phyloP scores from a whole-genome alignment of 2,329 filamentous ascomycete species.

The Didymellaceae sp. region DNA sequence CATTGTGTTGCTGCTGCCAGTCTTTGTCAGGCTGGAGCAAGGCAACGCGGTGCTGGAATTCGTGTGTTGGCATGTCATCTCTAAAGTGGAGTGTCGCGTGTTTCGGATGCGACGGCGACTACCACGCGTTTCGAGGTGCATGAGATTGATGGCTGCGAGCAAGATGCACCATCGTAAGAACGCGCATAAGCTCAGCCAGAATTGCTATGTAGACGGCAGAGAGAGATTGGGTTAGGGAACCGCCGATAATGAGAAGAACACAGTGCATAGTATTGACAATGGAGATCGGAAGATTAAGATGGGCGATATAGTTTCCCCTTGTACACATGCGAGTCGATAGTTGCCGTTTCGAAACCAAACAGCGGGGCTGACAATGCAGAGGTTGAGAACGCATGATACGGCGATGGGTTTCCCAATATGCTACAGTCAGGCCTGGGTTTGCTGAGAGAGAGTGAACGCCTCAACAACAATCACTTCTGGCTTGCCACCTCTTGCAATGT shows the following conservation, averaged over 20 bases:
- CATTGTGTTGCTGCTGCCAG: neutral
- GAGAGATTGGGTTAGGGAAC: neutral
- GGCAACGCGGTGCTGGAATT: neutral
- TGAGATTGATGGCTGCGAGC: neutral
- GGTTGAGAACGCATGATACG: neutral
- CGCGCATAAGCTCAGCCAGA: no score
- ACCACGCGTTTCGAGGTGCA: neutral
- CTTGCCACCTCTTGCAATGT: neutral
- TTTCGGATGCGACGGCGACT: neutral
- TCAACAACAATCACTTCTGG: neutral
- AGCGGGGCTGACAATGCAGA: slow-evolving; percentile 5
- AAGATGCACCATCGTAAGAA: no score
- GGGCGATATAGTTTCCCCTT: slow-evolving; percentile 14
- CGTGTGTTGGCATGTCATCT: slow-evolving; percentile 1
- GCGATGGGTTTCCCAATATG: neutral
- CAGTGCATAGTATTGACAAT: slow-evolving; percentile 4
- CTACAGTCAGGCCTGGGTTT: neutral
- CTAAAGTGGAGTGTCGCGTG: neutral
- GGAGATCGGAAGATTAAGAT: slow-evolving; percentile 7
- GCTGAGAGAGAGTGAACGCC: neutral
- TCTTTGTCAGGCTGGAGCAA: neutral
- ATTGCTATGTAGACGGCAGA: no score
- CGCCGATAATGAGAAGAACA: neutral
- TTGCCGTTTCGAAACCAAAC: slow-evolving; percentile 11
- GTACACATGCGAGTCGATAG: slow-evolving; percentile 8